phyloP scores from a whole-genome alignment of 176 grass and related monocot species.

The Bromus sterilis region DNA sequence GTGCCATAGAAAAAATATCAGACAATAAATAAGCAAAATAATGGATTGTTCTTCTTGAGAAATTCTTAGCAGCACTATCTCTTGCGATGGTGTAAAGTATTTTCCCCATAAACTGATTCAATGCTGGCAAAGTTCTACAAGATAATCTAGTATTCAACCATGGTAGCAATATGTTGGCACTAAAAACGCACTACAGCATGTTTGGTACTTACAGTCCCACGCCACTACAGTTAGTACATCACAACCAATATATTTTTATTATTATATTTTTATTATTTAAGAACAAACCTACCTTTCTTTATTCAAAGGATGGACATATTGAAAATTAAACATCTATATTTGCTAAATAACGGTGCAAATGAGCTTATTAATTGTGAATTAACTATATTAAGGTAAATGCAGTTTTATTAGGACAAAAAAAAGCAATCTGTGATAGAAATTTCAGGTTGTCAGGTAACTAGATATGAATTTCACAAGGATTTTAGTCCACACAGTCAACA shows the following conservation, averaged over 20 bases:
- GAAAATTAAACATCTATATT: not conserved
- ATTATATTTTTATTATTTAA: not conserved
- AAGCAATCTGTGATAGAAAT: not conserved
- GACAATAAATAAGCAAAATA: not conserved
- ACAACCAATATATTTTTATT: not conserved
- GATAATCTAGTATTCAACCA: not conserved
- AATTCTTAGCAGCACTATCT: not conserved
- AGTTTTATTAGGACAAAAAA: not conserved
- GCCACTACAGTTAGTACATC: not conserved
- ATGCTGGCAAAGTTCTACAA: not conserved
- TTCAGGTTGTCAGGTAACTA: not conserved
- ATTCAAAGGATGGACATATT: not conserved
- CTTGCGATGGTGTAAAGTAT: not conserved
- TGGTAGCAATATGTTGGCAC: not conserved
- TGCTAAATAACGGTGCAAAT: not conserved
- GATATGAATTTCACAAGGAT: not conserved
- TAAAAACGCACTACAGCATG: not conserved
- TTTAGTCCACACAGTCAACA: slow-evolving; percentile 1
- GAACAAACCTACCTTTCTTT: not conserved
- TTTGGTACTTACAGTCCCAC: not conserved
- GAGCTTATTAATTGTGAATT: not conserved
- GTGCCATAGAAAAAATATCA: slow-evolving; percentile 32
- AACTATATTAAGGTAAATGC: not conserved
- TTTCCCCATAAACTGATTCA: not conserved
- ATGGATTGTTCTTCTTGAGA: not conserved